phyloP scores from a whole-genome alignment of 1,284 basidiomycete genomes.

The Cryptococcus sp. region DNA sequence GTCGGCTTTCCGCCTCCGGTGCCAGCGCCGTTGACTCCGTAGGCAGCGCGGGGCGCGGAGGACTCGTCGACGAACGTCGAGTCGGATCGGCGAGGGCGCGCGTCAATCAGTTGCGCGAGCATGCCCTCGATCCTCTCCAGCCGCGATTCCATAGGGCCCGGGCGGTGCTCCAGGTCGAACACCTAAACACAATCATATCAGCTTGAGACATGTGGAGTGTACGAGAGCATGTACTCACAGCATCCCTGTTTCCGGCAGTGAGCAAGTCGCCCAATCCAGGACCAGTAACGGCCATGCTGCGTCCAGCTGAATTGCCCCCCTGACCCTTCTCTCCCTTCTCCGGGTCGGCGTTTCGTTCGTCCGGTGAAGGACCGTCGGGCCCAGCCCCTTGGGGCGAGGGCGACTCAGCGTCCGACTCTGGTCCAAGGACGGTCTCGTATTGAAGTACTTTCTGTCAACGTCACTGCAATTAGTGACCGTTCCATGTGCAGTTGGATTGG shows the following conservation, averaged over 20 bases:
- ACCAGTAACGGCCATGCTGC: slow-evolving; percentile 31
- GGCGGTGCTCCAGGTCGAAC: slow-evolving; percentile 31
- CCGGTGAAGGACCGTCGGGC: neutral
- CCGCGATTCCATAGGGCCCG: slow-evolving; percentile 22
- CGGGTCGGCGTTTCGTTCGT: slow-evolving; percentile 1
- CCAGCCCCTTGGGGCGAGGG: neutral
- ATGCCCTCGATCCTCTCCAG: slow-evolving; percentile 34
- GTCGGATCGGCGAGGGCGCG: slow-evolving; percentile 25
- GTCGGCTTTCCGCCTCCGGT: neutral
- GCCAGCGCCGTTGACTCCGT: neutral
- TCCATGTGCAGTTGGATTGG: no score
- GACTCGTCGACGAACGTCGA: slow-evolving; percentile 16
- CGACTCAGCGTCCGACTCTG: slow-evolving; percentile 30
- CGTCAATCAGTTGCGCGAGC: slow-evolving; percentile 25
- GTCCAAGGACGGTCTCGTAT: slow-evolving; percentile 50
- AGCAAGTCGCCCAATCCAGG: slow-evolving; percentile 44
- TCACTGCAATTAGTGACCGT: neutral
- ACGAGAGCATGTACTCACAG: slow-evolving; percentile 18
- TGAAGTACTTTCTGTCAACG: slow-evolving; percentile 42
- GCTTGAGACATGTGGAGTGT: neutral
- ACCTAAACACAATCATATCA: slow-evolving; percentile 16
- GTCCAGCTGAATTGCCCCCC: slow-evolving; percentile 2
- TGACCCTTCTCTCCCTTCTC: slow-evolving; percentile 9
- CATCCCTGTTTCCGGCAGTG: slow-evolving; percentile 27
- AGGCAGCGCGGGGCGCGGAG: neutral